Conservation (phyloP, 345 rosid species). For the Eucalyptus grandis region DNA sequence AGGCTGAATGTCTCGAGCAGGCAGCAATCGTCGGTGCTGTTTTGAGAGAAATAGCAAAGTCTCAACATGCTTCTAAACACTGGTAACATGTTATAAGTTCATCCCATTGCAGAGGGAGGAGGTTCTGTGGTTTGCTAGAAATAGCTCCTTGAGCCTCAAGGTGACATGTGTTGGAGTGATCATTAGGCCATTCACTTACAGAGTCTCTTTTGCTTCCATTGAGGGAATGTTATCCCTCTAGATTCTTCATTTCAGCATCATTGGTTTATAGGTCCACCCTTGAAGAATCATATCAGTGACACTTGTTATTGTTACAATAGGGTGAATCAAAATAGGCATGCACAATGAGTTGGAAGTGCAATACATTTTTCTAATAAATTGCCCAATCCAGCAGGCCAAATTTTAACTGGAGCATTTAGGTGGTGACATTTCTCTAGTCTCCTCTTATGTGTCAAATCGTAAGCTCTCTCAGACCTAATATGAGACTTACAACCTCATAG, state of each 20-base stretch:
- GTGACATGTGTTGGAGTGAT: not conserved
- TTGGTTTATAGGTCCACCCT: not conserved
- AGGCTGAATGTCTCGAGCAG: constrained; percentile 85
- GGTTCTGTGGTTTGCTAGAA: not conserved
- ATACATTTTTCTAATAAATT: not conserved
- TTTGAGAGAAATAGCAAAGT: constrained; percentile 75
- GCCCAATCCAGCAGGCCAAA: not conserved
- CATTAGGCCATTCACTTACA: not conserved
- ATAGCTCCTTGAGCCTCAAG: not conserved
- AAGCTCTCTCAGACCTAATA: not conserved
- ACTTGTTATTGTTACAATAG: not conserved
- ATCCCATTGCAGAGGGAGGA: not conserved
- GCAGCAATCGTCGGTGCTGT: constrained; percentile 93
- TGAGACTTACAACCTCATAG: not conserved
- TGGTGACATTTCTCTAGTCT: not conserved
- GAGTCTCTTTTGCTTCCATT: not conserved
- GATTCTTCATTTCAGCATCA: not conserved
- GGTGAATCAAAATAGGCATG: not conserved
- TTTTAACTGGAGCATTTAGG: not conserved
- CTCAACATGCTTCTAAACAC: constrained; percentile 76
- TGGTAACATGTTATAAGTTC: constrained; percentile 23
- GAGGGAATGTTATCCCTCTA: not conserved
- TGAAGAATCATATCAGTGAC: not conserved
- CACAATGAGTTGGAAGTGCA: not conserved
- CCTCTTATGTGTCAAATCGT: not conserved